Evolutionary conservation across 1,139 yeast genomes (phyloP).

Genomic region (Lodderomyces pseudojiufengensis): DNA sequence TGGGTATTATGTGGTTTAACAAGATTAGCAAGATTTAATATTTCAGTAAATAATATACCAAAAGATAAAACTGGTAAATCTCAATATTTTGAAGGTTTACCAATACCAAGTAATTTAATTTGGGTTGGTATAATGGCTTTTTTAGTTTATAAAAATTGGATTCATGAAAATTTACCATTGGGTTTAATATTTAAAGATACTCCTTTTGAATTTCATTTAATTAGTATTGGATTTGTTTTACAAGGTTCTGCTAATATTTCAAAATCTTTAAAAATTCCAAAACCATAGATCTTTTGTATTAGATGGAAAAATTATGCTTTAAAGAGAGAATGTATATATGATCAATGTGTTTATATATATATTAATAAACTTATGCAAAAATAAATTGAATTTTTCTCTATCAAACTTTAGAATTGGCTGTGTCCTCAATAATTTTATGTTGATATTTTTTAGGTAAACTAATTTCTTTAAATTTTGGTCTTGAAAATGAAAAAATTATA

Average conservation of each 20-base stretch:
- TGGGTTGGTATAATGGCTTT: conserved; percentile 72
- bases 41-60: conserved; percentile 88
- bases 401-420: too few relatives aligned
- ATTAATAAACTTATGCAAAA: too few relatives aligned
- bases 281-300: conserved; percentile 45
- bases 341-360: too few relatives aligned
- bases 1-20: conserved; percentile 94
- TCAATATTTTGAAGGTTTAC: conserved; percentile 87
- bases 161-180: conserved; percentile 56
- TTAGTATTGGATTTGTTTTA: conserved; percentile 58
- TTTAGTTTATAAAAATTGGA: conserved; percentile 50
- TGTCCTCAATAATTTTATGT: too few relatives aligned
- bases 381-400: too few relatives aligned
- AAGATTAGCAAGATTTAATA: conserved; percentile 91
- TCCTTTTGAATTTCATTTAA: conserved; percentile 69
- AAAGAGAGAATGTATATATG: too few relatives aligned
- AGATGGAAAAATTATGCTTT: conserved; percentile 4
- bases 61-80: conserved; percentile 82
- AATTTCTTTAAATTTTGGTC: conserved; percentile 12
- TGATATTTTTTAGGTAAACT: too few relatives aligned
- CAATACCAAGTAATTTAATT: conserved; percentile 83
- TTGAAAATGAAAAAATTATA: conserved; percentile 17
- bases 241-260: conserved; percentile 93
- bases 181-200: conserved; percentile 56
- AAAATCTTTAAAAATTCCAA: conserved; percentile 86